Evolutionary conservation across 2,329 filamentous ascomycete species (phyloP).

Genomic region (Colletotrichum limetticola): DNA sequence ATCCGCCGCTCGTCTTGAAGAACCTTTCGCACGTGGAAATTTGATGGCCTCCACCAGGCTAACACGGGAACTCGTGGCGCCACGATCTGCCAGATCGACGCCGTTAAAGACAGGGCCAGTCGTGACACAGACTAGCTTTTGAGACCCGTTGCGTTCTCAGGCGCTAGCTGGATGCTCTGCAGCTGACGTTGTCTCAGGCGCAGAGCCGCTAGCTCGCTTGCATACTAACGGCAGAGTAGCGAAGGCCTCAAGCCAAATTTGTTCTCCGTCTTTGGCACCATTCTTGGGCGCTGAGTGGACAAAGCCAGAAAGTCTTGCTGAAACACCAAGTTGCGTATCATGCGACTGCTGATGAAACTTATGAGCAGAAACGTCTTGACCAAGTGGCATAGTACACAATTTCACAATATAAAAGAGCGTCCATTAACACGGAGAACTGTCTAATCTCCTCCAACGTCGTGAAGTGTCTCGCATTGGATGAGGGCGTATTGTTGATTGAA

Average conservation of each 20-base stretch:
- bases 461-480: too few species aligned
- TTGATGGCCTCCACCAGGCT: background rate
- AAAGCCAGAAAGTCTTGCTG: too few species aligned
- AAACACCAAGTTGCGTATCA: too few species aligned
- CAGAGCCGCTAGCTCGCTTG: background rate
- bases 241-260: background rate
- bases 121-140: background rate
- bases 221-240: background rate
- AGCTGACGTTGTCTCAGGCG: background rate
- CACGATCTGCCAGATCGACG: background rate
- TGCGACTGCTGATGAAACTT: too few species aligned
- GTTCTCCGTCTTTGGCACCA: background rate
- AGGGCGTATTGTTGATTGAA: too few species aligned
- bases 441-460: too few species aligned
- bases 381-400: too few species aligned
- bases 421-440: too few species aligned
- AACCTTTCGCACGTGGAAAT: background rate
- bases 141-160: background rate
- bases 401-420: too few species aligned
- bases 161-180: background rate
- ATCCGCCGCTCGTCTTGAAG: background rate
- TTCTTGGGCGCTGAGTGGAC: background rate
- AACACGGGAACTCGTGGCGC: background rate
- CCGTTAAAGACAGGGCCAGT: background rate
- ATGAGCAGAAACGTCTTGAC: too few species aligned